phyloP scores from a whole-genome alignment of 2,329 filamentous ascomycete genomes.

The Colletotrichum sp. region DNA sequence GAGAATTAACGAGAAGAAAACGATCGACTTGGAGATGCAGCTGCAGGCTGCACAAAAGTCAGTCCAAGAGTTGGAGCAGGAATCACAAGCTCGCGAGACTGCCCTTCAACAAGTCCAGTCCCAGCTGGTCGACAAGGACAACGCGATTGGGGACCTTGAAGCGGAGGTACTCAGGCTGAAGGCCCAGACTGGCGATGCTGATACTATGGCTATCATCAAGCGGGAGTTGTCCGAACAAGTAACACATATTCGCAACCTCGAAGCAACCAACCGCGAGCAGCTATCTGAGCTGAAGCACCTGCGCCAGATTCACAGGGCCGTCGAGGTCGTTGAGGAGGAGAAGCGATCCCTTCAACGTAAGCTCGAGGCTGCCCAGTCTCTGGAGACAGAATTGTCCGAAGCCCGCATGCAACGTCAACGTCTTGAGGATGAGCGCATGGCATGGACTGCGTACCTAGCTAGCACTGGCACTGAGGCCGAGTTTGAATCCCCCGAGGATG shows the following conservation, averaged over 20 bases:
- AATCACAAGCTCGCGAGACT: slow-evolving; percentile 60
- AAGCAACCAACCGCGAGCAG: slow-evolving; percentile 82
- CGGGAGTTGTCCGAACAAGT: slow-evolving; percentile 91
- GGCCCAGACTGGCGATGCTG: slow-evolving; percentile 84
- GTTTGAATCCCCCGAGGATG: slow-evolving; percentile 86
- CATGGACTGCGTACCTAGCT: slow-evolving; percentile 88
- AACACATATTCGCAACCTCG: slow-evolving; percentile 84
- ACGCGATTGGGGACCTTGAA: slow-evolving; percentile 76
- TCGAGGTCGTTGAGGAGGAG: slow-evolving; percentile 94
- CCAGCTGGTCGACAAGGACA: slow-evolving; percentile 72
- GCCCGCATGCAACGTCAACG: slow-evolving; percentile 82
- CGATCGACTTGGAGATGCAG: slow-evolving; percentile 59
- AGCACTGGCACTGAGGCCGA: slow-evolving; percentile 67
- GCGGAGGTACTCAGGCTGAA: slow-evolving; percentile 84
- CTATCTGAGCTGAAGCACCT: slow-evolving; percentile 80
- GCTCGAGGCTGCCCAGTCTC: slow-evolving; percentile 73
- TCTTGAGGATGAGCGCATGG: slow-evolving; percentile 84
- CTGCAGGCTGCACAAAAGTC: slow-evolving; percentile 50
- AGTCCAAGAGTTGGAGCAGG: slow-evolving; percentile 64
- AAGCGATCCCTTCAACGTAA: slow-evolving; percentile 83
- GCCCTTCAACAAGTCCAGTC: slow-evolving; percentile 67
- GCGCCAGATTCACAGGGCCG: slow-evolving; percentile 81
- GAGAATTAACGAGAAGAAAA: slow-evolving; percentile 61
- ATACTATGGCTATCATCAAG: slow-evolving; percentile 85
- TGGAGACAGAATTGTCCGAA: slow-evolving; percentile 81